A percentile compares a stretch with the other conserved stretches of the same genome.
These are phyloP conservation scores for Penicillium verrucosum DNA, from an alignment of 2,329 filamentous ascomycete genomes.

Conservation along the genomic window DNA sequence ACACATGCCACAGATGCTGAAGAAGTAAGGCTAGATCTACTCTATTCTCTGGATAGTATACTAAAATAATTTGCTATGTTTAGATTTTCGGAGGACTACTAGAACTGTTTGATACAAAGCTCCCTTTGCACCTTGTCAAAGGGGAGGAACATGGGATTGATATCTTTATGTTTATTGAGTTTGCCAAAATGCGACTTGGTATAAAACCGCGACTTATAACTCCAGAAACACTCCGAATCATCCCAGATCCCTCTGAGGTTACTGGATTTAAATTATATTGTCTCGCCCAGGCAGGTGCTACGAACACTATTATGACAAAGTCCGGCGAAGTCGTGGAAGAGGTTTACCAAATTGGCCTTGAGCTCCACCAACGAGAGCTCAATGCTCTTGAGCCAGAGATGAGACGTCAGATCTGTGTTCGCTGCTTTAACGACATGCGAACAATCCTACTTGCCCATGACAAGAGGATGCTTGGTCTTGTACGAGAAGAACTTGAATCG, in stretches of 20 bases:
- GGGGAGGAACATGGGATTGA: constrained; percentile 15
- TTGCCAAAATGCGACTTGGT: neutral
- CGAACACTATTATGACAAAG: neutral
- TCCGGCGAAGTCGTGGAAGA: constrained; percentile 21
- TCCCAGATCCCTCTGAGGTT: neutral
- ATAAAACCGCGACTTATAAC: constrained; percentile 7
- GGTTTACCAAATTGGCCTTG: constrained; percentile 28
- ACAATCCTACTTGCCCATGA: constrained; percentile 32
- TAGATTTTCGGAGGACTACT: constrained; percentile 1
- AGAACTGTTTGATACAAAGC: constrained; percentile 4
- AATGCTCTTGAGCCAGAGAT: constrained; percentile 20
- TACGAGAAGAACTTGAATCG: no score
- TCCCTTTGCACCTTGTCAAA: constrained; percentile 20
- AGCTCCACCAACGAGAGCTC: constrained; percentile 33
- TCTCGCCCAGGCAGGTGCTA: neutral
- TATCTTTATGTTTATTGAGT: constrained; percentile 1
- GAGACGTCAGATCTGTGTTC: constrained; percentile 22
- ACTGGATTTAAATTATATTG: constrained; percentile 9
- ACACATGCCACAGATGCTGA: neutral
- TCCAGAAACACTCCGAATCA: neutral
- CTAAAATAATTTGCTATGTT: no score
- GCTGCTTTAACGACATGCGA: constrained; percentile 36
- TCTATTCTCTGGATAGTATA: no score
- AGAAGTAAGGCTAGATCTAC: no score
- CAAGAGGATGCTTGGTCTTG: constrained; percentile 28